Evolutionary conservation across 2,329 filamentous ascomycete genomes (phyloP).

Genomic region (Xylariaceae sp.): DNA sequence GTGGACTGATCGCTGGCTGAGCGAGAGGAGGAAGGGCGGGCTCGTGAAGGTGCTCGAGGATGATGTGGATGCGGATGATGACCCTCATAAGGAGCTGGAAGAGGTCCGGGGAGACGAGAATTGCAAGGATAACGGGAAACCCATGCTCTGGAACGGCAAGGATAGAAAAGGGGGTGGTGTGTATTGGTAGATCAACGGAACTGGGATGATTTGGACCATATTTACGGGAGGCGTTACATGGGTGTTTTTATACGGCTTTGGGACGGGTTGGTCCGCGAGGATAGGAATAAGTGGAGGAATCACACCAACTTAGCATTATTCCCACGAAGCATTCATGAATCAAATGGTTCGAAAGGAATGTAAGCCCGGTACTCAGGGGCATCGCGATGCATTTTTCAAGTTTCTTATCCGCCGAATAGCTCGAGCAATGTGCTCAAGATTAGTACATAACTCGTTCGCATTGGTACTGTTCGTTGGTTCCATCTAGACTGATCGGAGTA

Average conservation of each 20-base stretch:
- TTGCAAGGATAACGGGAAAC: slow-evolving; percentile 2
- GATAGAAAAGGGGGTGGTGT: slow-evolving; percentile 39
- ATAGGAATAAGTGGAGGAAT: no score
- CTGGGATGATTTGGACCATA: not conserved
- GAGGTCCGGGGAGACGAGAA: slow-evolving; percentile 30
- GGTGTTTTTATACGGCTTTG: no score
- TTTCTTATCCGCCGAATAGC: no score
- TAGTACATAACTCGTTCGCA: no score
- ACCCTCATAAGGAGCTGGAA: slow-evolving; percentile 36
- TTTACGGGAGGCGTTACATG: no score
- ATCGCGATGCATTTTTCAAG: not conserved
- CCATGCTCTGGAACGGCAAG: slow-evolving; percentile 39
- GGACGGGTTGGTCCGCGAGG: no score
- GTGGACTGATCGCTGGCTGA: slow-evolving; percentile 61
- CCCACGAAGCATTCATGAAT: not conserved
- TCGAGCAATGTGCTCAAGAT: no score
- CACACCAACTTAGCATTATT: not conserved
- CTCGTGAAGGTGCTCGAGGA: slow-evolving; percentile 44
- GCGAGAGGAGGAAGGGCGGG: slow-evolving; percentile 55
- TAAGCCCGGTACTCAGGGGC: no score
- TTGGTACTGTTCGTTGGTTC: no score
- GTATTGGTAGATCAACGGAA: slow-evolving; percentile 35
- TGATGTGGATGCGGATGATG: slow-evolving; percentile 33
- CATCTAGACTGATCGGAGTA: no score
- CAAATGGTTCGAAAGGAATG: not conserved